Evolutionary conservation across 108 stramenopile genomes (phyloP).

Genomic region (Pinguiococcus pyrenoidosus): DNA sequence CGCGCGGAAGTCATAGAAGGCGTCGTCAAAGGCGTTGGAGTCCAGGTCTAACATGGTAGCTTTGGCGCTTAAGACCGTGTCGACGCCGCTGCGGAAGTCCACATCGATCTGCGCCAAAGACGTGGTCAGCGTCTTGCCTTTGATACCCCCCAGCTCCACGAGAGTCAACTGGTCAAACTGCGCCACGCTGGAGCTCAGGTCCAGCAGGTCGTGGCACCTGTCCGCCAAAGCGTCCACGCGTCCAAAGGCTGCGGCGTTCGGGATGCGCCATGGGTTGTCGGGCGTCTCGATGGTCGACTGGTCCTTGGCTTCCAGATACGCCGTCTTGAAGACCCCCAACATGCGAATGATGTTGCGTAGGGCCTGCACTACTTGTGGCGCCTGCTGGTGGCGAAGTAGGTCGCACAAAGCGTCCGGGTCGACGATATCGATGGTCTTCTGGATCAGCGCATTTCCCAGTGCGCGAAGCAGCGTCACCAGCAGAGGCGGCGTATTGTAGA

Average conservation of each 20-base stretch:
- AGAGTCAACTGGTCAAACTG: conserved; percentile 27
- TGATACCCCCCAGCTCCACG: conserved; percentile 36
- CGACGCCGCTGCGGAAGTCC: conserved; percentile 16
- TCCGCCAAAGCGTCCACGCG: conserved; percentile 30
- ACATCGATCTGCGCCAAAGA: conserved; percentile 20
- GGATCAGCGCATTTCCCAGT: conserved; percentile 22
- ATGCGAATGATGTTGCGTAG: conserved; percentile 16
- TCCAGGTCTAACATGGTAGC: conserved; percentile 20
- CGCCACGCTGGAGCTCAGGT: conserved; percentile 21
- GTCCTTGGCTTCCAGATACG: conserved; percentile 27
- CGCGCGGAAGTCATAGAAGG: conserved; percentile 40
- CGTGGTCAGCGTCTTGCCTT: conserved; percentile 35
- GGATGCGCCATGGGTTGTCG: conserved; percentile 30
- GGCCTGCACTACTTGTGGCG: not conserved
- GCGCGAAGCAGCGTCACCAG: conserved; percentile 31
- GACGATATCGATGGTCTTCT: conserved; percentile 7
- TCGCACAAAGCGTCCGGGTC: conserved; percentile 11
- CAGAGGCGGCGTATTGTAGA: conserved; percentile 27
- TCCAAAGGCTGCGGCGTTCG: conserved; percentile 31
- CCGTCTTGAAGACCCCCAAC: conserved; percentile 21
- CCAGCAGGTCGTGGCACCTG: conserved; percentile 33
- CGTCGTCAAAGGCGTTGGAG: conserved; percentile 29
- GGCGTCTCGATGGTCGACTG: conserved; percentile 21
- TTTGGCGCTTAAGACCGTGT: conserved; percentile 4
- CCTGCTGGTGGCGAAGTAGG: conserved; percentile 21